These are phyloP conservation scores for Atalantia buxifolia DNA, from an alignment of 345 rosid genomes.

Conservation along the genomic window DNA sequence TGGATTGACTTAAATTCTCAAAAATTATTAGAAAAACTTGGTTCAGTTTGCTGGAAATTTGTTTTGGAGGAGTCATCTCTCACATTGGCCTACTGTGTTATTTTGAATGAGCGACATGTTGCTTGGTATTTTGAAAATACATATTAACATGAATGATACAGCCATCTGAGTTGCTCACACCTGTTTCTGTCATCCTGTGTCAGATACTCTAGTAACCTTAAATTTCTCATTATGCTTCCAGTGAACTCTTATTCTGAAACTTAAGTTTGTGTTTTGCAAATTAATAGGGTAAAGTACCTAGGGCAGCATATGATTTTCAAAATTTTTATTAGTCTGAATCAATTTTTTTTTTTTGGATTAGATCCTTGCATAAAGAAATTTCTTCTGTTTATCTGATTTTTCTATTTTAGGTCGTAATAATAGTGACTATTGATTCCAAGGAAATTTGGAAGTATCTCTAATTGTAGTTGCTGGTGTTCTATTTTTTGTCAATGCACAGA, in stretches of 20 bases:
- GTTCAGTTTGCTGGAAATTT: not conserved
- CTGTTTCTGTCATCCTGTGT: not conserved
- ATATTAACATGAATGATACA: not conserved
- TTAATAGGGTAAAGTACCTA: not conserved
- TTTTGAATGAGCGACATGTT: not conserved
- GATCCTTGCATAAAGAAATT: not conserved
- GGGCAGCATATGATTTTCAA: not conserved
- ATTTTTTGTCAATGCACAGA: not conserved
- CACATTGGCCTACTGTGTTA: not conserved
- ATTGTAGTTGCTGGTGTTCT: not conserved
- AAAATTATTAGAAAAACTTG: not conserved
- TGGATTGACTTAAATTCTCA: not conserved
- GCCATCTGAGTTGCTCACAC: not conserved
- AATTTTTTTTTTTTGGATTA: not conserved
- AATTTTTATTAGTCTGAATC: not conserved
- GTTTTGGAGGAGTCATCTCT: conserved; percentile 1
- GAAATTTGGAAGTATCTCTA: not conserved
- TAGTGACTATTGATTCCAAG: not conserved
- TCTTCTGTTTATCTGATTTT: not conserved
- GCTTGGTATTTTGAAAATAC: not conserved
- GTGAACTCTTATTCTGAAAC: not conserved
- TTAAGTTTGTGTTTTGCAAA: not conserved
- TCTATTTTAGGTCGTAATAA: not conserved
- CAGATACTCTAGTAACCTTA: not conserved
- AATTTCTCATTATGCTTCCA: not conserved